Evolutionary conservation across 116 monocot genomes (phyloP), one percentile per base, ranked within the genome.

Genomic region (Phalaenopsis hybrid): DNA sequence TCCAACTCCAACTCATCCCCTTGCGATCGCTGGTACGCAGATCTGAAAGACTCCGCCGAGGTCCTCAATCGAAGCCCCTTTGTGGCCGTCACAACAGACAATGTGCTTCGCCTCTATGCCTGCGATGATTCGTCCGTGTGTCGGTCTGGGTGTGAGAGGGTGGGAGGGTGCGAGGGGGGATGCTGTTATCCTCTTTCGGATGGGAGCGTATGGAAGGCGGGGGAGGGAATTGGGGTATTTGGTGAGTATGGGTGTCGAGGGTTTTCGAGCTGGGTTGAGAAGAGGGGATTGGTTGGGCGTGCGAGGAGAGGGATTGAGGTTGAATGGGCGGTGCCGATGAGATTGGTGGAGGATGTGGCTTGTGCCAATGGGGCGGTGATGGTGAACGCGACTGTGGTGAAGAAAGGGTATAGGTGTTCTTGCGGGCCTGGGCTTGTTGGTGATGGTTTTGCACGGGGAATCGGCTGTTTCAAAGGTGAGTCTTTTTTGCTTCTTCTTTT

Each of bases 71-170:
- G 46, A n/a, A 82, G 77, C 79, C 74, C 78, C 25, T 92, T 86
- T 85, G 88, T 88, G 41, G 82, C 88, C 13, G 69, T 93, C 48
- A 84, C 96, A 4, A 37, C 83, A 3, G 57, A 63, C 68, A 96
- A 96, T 76, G 80, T 96, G 50, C 86, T 96, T 79, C 91, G 92
- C 21, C 85, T 96, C 33, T 96, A 92, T 81, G 93, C 90, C 77
- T 96, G 96, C 79, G 92, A 96, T 72, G 96, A 96, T 85, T 96
- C 96, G 75, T 93, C 96, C 6, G 76, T 96, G 8, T 96, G 96
- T 84, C 83, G 51, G 43, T 37, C 82, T 0, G 83, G 79, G 28
- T 92, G 93, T 81, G 85, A 81, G 16, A 52, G 59, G 23, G 15
- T 76, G 52, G 79, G 33, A 21, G 81, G 80, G 2, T 80, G 85